Conservation (phyloP, 257 asterid species). For the Gynochthodes officinalis region DNA sequence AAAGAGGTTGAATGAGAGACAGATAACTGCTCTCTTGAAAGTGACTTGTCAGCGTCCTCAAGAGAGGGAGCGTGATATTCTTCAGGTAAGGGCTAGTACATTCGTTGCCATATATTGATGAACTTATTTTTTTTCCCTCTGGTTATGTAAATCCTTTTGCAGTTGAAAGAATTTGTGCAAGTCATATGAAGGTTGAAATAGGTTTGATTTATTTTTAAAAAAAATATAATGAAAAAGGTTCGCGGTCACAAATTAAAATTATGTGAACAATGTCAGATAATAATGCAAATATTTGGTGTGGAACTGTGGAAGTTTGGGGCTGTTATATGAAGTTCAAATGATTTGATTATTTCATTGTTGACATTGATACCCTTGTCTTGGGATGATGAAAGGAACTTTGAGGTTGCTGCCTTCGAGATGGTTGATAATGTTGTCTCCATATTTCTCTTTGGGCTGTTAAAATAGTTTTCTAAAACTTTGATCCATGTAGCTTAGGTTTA, state of each 20-base stretch:
- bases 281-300: neutral
- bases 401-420: neutral
- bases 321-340: too few relatives aligned
- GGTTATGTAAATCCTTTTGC: neutral
- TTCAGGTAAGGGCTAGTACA: conserved; percentile 49
- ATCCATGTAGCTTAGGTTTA: neutral
- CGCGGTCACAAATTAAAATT: neutral
- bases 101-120: neutral
- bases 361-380: neutral
- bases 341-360: neutral
- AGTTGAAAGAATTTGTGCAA: neutral
- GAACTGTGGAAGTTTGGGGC: neutral
- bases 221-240: neutral
- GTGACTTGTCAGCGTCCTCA: conserved; percentile 98
- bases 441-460: neutral
- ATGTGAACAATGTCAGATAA: neutral
- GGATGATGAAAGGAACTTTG: neutral
- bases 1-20: conserved; percentile 85
- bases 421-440: neutral
- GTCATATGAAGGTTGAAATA: neutral
- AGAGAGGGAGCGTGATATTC: conserved; percentile 72
- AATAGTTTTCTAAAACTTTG: neutral
- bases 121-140: neutral
- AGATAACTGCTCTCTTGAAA: conserved; percentile 81
- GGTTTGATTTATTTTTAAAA: neutral